Conservation (phyloP, 2,329 filamentous ascomycete species). For the Clonostachys byssicola region DNA sequence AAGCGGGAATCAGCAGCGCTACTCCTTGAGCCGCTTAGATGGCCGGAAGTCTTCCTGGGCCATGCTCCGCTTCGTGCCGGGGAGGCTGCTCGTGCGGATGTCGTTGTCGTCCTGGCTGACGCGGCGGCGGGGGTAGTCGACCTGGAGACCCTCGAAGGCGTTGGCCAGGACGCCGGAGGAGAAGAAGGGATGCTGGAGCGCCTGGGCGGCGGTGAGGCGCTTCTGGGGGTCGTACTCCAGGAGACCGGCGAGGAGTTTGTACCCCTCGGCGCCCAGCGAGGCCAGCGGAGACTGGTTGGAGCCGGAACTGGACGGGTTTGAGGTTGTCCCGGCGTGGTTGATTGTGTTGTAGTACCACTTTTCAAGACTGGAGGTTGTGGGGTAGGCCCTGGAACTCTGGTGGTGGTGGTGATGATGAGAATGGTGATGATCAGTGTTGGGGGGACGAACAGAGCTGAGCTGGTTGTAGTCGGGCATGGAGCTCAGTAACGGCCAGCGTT, state of each 20-base stretch:
- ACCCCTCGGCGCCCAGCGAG: slow-evolving; percentile 71
- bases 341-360: slow-evolving; percentile 76
- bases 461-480: slow-evolving; percentile 85
- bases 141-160: slow-evolving; percentile 86
- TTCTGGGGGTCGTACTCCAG: slow-evolving; percentile 92
- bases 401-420: slow-evolving; percentile 43
- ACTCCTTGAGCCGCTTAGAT: slow-evolving; percentile 59
- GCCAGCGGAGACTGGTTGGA: slow-evolving; percentile 31
- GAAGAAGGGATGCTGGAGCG: slow-evolving; percentile 90
- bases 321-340: slow-evolving; percentile 44
- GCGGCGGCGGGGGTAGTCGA: slow-evolving; percentile 83
- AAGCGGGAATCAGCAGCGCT: not conserved
- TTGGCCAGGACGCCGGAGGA: slow-evolving; percentile 70
- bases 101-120: slow-evolving; percentile 96
- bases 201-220: slow-evolving; percentile 80
- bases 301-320: slow-evolving; percentile 8
- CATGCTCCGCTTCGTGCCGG: slow-evolving; percentile 86
- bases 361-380: slow-evolving; percentile 55
- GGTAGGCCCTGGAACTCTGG: slow-evolving; percentile 18
- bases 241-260: slow-evolving; percentile 74
- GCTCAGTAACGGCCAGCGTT: slow-evolving; percentile 79
- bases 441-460: slow-evolving; percentile 51
- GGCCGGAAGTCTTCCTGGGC: slow-evolving; percentile 59
- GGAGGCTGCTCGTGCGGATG: slow-evolving; percentile 83
- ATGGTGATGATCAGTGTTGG: slow-evolving; percentile 42